These are phyloP conservation scores for Daedalea quercina DNA, from an alignment of 768 basidiomycete genomes.

Conservation along the genomic window DNA sequence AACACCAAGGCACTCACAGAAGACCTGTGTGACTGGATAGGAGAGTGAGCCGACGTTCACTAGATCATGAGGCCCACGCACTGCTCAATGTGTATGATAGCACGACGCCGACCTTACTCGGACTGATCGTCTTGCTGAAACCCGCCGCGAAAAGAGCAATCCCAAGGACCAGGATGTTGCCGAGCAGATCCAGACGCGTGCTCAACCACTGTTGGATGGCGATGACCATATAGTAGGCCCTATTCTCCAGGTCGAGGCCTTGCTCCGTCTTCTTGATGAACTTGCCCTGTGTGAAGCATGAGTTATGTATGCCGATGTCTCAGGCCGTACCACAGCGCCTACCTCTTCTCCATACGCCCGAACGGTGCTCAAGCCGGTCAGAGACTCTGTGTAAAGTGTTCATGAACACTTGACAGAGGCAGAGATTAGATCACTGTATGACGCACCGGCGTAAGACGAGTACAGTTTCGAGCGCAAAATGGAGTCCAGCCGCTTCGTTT, in stretches of 20 bases:
- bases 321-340: constrained; percentile 4
- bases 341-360: constrained; percentile 54
- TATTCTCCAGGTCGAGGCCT: constrained; percentile 52
- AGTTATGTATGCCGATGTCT: too few species aligned
- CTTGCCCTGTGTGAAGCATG: constrained; percentile 27
- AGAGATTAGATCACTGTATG: constrained; percentile 1
- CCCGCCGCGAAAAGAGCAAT: constrained; percentile 66
- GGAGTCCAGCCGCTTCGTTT: constrained; percentile 60
- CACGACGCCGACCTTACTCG: constrained; percentile 48
- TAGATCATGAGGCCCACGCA: constrained; percentile 22
- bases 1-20: constrained; percentile 38
- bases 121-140: constrained; percentile 46
- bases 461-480: constrained; percentile 53
- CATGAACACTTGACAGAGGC: neutral
- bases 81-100: constrained; percentile 31
- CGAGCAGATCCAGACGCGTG: constrained; percentile 58
- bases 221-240: constrained; percentile 59
- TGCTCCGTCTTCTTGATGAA: constrained; percentile 44
- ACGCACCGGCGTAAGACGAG: constrained; percentile 47
- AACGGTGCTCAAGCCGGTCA: constrained; percentile 60
- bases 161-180: constrained; percentile 60
- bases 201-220: constrained; percentile 61
- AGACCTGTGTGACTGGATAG: constrained; percentile 41
- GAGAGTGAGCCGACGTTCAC: neutral
- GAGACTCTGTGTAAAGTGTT: constrained; percentile 35